phyloP scores from a whole-genome alignment of 495 filamentous ascomycete species.

The Melanomma pulvis-pyrius region DNA sequence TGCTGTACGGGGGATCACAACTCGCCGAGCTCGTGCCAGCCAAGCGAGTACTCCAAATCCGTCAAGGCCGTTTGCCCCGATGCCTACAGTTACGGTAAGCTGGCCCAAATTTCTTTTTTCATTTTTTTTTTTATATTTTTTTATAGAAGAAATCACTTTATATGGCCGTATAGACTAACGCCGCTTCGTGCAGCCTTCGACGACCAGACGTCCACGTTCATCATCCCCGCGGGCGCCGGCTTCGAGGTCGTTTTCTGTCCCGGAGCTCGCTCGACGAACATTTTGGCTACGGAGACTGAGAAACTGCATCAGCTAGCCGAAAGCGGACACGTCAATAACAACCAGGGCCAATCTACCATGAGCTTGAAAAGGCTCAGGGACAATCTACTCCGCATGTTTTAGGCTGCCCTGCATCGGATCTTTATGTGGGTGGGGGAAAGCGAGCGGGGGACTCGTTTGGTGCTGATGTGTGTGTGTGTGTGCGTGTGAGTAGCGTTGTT shows the following conservation, averaged over 20 bases:
- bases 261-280: constrained; percentile 67
- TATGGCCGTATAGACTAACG: background rate
- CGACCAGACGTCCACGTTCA: constrained; percentile 73
- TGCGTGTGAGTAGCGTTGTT: too few relatives aligned
- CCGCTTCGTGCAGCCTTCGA: constrained; percentile 63
- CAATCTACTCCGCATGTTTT: constrained; percentile 13
- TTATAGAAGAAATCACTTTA: background rate
- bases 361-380: constrained; percentile 7
- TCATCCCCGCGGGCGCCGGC: constrained; percentile 69
- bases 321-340: constrained; percentile 26
- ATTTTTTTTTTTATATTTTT: background rate
- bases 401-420: too few relatives aligned
- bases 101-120: background rate
- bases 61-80: constrained; percentile 79
- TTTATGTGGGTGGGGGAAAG: too few relatives aligned
- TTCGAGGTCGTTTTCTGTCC: constrained; percentile 82
- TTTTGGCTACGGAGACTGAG: constrained; percentile 51
- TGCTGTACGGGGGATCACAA: constrained; percentile 71
- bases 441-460: background rate
- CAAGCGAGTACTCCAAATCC: constrained; percentile 61
- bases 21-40: constrained; percentile 59
- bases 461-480: background rate
- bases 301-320: constrained; percentile 31
- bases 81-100: constrained; percentile 70
- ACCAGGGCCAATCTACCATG: constrained; percentile 14